These are phyloP conservation scores for Skeletonema menzelii DNA, from an alignment of 108 stramenopile species.

Conservation along the genomic window DNA sequence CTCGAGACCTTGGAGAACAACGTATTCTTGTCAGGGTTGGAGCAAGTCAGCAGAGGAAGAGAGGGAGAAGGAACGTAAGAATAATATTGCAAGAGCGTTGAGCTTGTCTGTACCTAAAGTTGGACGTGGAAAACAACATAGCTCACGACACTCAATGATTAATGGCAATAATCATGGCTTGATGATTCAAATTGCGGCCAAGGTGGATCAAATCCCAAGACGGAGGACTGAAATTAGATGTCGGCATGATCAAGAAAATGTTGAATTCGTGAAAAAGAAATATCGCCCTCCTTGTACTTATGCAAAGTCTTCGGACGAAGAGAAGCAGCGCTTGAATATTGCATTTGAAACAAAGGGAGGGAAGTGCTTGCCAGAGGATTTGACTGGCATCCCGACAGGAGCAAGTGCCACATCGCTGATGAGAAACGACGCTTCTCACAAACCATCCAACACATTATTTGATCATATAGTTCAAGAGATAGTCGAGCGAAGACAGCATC, in stretches of 20 bases:
- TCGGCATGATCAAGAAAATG: neutral
- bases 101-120: slow-evolving; percentile 34
- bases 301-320: slow-evolving; percentile 24
- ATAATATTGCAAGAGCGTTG: slow-evolving; percentile 15
- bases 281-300: slow-evolving; percentile 25
- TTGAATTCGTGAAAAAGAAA: slow-evolving; percentile 21
- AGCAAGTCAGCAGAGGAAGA: slow-evolving; percentile 15
- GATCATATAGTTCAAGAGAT: slow-evolving; percentile 43
- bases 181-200: neutral
- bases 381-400: slow-evolving; percentile 2
- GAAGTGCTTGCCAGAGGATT: slow-evolving; percentile 23
- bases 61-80: slow-evolving; percentile 27
- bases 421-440: too few species aligned
- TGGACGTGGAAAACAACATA: slow-evolving; percentile 4
- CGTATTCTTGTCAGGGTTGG: slow-evolving; percentile 21
- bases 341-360: slow-evolving; percentile 16
- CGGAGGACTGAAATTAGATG: slow-evolving; percentile 24
- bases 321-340: slow-evolving; percentile 29
- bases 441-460: slow-evolving; percentile 9
- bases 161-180: too few species aligned
- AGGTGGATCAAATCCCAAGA: slow-evolving; percentile 30
- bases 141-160: neutral
- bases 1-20: slow-evolving; percentile 33
- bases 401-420: neutral
- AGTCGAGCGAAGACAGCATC: slow-evolving; percentile 32